phyloP scores from a whole-genome alignment of 768 basidiomycete genomes.

The Boletus insuetus region DNA sequence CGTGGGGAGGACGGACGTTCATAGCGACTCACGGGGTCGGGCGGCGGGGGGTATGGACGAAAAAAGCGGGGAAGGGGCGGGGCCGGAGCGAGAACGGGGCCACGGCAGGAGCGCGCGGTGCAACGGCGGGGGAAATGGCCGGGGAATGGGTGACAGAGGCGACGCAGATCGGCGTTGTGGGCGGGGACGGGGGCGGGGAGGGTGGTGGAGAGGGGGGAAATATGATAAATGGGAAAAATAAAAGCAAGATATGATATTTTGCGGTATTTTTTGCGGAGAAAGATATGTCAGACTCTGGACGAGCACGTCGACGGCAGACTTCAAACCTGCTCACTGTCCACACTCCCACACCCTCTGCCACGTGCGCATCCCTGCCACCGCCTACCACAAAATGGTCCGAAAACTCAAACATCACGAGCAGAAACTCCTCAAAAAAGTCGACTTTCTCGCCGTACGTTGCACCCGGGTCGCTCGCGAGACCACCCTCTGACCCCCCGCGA shows the following conservation, averaged over 20 bases:
- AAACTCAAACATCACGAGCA: constrained; percentile 97
- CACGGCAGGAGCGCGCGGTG: constrained; percentile 3
- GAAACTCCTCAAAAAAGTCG: constrained; percentile 92
- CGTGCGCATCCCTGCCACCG: constrained; percentile 22
- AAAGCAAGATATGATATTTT: constrained; percentile 27
- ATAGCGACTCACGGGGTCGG: constrained; percentile 29
- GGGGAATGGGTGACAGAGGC: constrained; percentile 1
- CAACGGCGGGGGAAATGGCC: constrained; percentile 1
- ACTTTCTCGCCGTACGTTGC: constrained; percentile 82
- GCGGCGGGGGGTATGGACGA: not conserved
- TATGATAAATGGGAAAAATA: constrained; percentile 14
- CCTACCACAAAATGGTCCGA: constrained; percentile 56
- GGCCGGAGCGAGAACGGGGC: not conserved
- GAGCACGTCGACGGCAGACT: constrained; percentile 32
- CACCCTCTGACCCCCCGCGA: not conserved
- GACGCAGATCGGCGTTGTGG: constrained; percentile 18
- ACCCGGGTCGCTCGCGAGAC: not conserved
- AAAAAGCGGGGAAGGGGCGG: constrained; percentile 1
- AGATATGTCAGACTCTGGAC: constrained; percentile 27
- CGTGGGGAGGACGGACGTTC: constrained; percentile 45
- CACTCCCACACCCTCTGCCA: constrained; percentile 32
- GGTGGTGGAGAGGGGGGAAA: constrained; percentile 3
- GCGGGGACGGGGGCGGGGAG: not conserved
- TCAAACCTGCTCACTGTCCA: constrained; percentile 18
- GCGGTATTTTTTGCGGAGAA: constrained; percentile 26